Base-by-base conservation (phyloP, 106 monocot species). In the Apostasia ramifera region DNA sequence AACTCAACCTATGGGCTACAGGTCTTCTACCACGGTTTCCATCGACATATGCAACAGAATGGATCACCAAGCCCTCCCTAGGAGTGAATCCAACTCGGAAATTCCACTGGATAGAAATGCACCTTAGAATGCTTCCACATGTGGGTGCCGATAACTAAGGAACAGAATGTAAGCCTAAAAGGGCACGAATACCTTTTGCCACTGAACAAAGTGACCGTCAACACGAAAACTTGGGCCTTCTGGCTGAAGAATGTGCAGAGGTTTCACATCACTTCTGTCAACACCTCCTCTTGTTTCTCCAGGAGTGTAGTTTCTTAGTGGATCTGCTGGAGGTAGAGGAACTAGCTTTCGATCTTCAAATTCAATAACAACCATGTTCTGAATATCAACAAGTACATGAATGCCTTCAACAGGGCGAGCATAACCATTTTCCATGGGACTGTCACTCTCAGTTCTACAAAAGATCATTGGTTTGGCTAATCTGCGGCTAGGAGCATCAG, bases 191-290 rank as follows among this genome's bases (percentile, higher is more conserved):
- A 97, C 97, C 97, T 92, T 98, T 66, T 98, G 97, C 97, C 97
- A 98, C 60, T 98, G 85, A 8, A 98, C 75, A 72, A 83, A 98
- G 82, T 90, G 61, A 37, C 97, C 92, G 78, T 85, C 87, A 64
- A 98, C 77, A 55, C 89, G 86, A 71, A 98, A 98, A 75, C 97
- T 98, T 47, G 97, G 92, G n/a, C 97, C 92, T 61, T 98, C 97
- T 41, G 97, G 92, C 67, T 98, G 92, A 76, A 81, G 71, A 79
- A 98, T 98, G 47, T 83, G 89, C 61, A 98, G 61, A 66, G 92
- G 85, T 54, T 98, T 98, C 65, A 98, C 82, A 82, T 98, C 89
- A 72, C 97, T 98, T 69, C 90, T 57, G 62, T 98, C 97, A 79
- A 92, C 87, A 71, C 92, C 97, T 73, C 97, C 97, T 60, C 97